phyloP scores from a whole-genome alignment of 345 rosid genomes.

The Brassica incana region DNA sequence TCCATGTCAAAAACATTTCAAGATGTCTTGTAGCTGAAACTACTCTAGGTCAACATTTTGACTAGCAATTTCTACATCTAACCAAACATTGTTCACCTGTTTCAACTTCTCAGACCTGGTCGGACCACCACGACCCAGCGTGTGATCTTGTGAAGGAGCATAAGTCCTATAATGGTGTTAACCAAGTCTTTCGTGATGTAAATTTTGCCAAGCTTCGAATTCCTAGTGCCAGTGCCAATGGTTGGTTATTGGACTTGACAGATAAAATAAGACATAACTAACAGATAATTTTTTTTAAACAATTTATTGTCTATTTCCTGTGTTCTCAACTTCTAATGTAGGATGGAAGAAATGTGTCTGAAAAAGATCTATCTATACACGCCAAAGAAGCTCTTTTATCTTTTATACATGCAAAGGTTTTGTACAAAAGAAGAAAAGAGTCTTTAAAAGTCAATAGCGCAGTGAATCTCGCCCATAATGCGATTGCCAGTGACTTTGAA shows the following conservation, averaged over 20 bases:
- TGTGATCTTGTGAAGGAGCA: not conserved
- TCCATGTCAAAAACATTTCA: not conserved
- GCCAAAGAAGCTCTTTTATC: not conserved
- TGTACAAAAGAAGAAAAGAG: constrained; percentile 4
- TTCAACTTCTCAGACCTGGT: not conserved
- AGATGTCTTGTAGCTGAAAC: not conserved
- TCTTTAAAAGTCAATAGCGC: constrained; percentile 57
- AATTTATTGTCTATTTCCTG: not conserved
- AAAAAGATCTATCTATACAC: not conserved
- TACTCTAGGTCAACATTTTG: not conserved
- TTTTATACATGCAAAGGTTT: not conserved
- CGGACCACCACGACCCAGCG: not conserved
- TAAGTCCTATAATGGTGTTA: not conserved
- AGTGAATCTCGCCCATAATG: constrained; percentile 87
- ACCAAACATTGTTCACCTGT: not conserved
- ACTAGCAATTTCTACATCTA: not conserved
- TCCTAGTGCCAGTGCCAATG: not conserved
- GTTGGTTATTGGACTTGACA: too few relatives aligned
- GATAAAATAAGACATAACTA: too few relatives aligned
- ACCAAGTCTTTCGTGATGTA: not conserved
- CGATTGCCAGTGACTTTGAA: constrained; percentile 89
- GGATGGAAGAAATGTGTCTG: not conserved
- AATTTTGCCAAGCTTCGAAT: not conserved
- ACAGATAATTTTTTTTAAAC: too few relatives aligned
- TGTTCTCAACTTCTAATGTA: not conserved